A percentile compares a stretch with the other conserved stretches of the same genome.
phyloP scores from a whole-genome alignment of 2,329 filamentous ascomycete species.

The Rhynchosporium graminicola region DNA sequence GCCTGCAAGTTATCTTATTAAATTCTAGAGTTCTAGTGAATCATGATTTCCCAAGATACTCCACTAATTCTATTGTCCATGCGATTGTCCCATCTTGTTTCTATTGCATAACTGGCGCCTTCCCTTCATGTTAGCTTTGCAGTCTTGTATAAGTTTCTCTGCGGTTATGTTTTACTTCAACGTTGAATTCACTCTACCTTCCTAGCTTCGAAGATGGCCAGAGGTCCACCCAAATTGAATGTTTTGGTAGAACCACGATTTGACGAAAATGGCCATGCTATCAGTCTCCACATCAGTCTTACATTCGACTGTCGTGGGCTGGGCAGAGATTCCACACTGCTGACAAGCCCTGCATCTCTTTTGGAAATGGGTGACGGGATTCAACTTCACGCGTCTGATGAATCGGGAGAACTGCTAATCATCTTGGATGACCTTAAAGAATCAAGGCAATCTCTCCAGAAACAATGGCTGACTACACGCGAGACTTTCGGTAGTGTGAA shows the following conservation, averaged over 20 bases:
- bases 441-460: neutral
- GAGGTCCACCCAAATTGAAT: neutral
- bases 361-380: neutral
- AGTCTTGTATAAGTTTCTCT: neutral
- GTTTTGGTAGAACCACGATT: slow-evolving; percentile 1
- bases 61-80: neutral
- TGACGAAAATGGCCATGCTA: neutral
- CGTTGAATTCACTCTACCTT: neutral
- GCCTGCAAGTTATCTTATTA: too few species aligned
- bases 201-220: neutral
- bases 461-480: neutral
- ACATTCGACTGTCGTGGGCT: neutral
- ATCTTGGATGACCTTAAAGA: neutral
- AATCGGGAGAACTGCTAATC: neutral
- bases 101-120: neutral
- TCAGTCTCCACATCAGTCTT: slow-evolving; percentile 1
- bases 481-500: neutral
- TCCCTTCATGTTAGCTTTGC: neutral
- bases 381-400: neutral
- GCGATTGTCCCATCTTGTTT: neutral
- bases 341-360: neutral
- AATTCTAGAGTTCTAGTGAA: neutral
- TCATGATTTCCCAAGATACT: neutral
- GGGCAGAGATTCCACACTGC: neutral
- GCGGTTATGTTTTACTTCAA: neutral